phyloP scores from a whole-genome alignment of 768 basidiomycete genomes.

The Daedaleopsis sinensis region DNA sequence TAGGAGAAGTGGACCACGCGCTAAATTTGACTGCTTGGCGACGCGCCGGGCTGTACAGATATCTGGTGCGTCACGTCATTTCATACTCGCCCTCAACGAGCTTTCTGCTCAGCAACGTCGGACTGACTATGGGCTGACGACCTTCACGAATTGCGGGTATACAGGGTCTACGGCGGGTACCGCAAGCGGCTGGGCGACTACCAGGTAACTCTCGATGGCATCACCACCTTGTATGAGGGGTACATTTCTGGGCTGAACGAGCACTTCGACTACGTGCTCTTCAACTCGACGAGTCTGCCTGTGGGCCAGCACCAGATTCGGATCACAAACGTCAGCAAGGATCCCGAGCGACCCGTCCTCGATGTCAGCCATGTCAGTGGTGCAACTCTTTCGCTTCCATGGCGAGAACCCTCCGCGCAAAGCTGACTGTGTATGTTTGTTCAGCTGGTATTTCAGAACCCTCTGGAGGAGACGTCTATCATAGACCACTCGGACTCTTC shows the following conservation, averaged over 20 bases:
- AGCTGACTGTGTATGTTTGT: neutral
- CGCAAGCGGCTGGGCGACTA: constrained; percentile 14
- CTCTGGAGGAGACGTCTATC: neutral
- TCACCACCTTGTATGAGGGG: neutral
- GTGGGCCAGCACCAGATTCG: constrained; percentile 17
- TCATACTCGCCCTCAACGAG: neutral
- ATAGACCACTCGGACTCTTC: neutral
- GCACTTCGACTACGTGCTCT: constrained; percentile 5
- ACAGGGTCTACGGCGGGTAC: constrained; percentile 22
- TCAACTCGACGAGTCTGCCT: neutral
- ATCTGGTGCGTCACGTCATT: neutral
- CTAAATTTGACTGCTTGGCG: neutral
- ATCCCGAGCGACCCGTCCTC: constrained; percentile 1
- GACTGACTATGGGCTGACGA: no score
- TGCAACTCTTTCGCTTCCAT: neutral
- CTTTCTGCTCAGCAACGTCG: neutral
- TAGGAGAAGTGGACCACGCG: neutral
- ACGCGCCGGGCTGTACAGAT: neutral
- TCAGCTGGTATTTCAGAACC: constrained; percentile 1
- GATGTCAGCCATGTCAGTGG: constrained; percentile 20
- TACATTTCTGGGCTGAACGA: neutral
- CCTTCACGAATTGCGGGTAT: no score
- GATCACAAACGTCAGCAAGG: constrained; percentile 14
- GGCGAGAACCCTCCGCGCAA: neutral
- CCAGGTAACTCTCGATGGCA: constrained; percentile 17